Evolutionary conservation across 345 rosid species (phyloP), one percentile per base, ranked within the genome.

Genomic region (Trapa incisa): DNA sequence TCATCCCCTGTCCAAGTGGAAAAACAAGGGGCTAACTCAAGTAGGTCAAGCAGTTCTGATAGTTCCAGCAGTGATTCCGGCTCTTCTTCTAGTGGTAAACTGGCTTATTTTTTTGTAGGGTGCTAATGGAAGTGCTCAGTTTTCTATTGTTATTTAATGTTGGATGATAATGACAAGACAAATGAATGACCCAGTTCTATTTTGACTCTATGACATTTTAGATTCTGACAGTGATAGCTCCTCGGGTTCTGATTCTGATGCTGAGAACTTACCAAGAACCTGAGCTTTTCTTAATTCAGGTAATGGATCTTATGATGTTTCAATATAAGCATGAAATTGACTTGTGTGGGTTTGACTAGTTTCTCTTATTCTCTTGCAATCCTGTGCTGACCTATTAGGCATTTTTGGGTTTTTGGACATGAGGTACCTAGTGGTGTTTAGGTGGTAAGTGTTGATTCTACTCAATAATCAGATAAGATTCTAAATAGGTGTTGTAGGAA

Each of bases 11-110:
- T 73, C 77, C 88, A 75, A 77, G 84, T 47, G 65, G 91, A 79
- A 71, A 85, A 77, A 74, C 89, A 81, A 58, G 86, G 77, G 35
- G 81, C 82, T 67, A 83, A 86, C 72, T 76, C 81, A 47, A 89
- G 86, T 80, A 82, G 87, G 78, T 89, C 99, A 17, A 91, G 95
- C 81, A 91, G 97, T 75, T 94, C 99, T 62, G 89, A 89, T 83
- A 91, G 96, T 80, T 94, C 97, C 67, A 87, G 93, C 80, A 91
- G 99, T 81, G 92, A 84, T 75, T 91, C 97, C 66, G 96, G 93
- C 70, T 94, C 99, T 77, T 91, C 97, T 67, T 82, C 95, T 65
- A 94, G 97, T 78, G 99, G 99, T 94, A 94, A 70, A 35, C 47
- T 47, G 58, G 37, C 54, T 66, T 71, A 29, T 36, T 53, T 61